Conservation (phyloP, 352 stramenopile species). For the Phytopythium aichiense region DNA sequence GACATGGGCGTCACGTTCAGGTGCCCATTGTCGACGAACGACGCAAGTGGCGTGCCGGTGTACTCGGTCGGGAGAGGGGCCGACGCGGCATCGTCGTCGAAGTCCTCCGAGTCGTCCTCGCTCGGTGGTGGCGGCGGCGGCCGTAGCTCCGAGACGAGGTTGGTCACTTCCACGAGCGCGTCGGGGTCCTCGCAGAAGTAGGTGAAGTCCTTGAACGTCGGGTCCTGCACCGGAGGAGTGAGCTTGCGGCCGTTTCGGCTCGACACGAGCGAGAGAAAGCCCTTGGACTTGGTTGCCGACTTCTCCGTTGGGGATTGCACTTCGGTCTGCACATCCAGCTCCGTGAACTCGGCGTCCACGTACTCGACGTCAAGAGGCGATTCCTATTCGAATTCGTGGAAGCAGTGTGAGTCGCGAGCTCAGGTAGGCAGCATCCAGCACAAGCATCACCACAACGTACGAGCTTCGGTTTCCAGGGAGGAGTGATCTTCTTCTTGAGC, state of each 20-base stretch:
- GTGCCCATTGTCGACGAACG: slow-evolving; percentile 75
- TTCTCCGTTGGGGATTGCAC: slow-evolving; percentile 86
- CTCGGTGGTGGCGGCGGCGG: slow-evolving; percentile 39
- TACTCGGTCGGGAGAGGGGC: slow-evolving; percentile 37
- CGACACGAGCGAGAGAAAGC: slow-evolving; percentile 77
- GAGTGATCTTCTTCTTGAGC: slow-evolving; percentile 78
- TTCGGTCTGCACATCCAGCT: slow-evolving; percentile 76
- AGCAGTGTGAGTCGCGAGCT: not conserved
- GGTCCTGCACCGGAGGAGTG: slow-evolving; percentile 76
- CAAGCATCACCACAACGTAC: slow-evolving; percentile 13
- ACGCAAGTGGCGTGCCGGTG: slow-evolving; percentile 71
- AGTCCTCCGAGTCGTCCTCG: slow-evolving; percentile 32
- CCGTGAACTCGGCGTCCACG: slow-evolving; percentile 83
- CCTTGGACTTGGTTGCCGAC: slow-evolving; percentile 64
- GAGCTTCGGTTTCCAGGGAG: slow-evolving; percentile 84
- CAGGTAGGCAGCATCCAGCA: not conserved
- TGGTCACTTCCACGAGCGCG: slow-evolving; percentile 74
- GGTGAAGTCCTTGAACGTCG: slow-evolving; percentile 89
- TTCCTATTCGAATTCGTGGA: slow-evolving; percentile 17
- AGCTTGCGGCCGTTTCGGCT: slow-evolving; percentile 63
- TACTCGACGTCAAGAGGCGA: slow-evolving; percentile 85
- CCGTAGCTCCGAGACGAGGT: slow-evolving; percentile 77
- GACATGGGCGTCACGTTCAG: slow-evolving; percentile 52
- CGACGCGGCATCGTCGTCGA: slow-evolving; percentile 10
- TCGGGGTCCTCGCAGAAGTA: slow-evolving; percentile 89